phyloP scores from a whole-genome alignment of 2,329 filamentous ascomycete genomes.

The Colletotrichum destructivum region DNA sequence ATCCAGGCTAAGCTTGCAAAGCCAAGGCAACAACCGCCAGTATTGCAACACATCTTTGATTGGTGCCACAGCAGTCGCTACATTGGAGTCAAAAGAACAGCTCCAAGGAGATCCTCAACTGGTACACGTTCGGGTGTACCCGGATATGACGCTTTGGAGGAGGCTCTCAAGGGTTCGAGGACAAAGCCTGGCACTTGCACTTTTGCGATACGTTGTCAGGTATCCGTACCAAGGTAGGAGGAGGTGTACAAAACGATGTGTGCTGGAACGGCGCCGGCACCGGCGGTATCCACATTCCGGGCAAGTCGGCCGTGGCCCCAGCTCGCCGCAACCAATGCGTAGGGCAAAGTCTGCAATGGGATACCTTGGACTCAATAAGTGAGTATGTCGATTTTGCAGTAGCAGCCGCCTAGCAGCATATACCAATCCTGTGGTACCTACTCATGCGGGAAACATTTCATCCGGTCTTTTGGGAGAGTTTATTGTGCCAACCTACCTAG shows the following conservation, averaged over 20 bases:
- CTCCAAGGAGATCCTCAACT: constrained; percentile 50
- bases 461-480: not conserved
- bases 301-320: not conserved
- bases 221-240: too few species aligned
- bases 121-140: constrained; percentile 47
- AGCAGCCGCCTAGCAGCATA: too few species aligned
- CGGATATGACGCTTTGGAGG: constrained; percentile 44
- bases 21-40: not conserved
- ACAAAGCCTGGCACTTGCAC: too few species aligned
- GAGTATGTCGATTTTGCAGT: too few species aligned
- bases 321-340: too few species aligned
- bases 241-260: too few species aligned
- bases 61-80: constrained; percentile 46
- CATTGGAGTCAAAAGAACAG: constrained; percentile 42
- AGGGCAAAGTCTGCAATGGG: too few species aligned
- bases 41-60: constrained; percentile 42
- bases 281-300: not conserved
- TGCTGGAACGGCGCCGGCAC: not conserved
- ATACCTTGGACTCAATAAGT: too few species aligned
- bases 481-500: not conserved
- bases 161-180: constrained; percentile 48
- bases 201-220: too few species aligned
- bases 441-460: not conserved
- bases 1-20: not conserved
- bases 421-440: too few species aligned